A percentile compares a stretch with the other conserved stretches of the same genome.
Conservation (phyloP, 208 protist species). For the Angomonas desouzai region DNA sequence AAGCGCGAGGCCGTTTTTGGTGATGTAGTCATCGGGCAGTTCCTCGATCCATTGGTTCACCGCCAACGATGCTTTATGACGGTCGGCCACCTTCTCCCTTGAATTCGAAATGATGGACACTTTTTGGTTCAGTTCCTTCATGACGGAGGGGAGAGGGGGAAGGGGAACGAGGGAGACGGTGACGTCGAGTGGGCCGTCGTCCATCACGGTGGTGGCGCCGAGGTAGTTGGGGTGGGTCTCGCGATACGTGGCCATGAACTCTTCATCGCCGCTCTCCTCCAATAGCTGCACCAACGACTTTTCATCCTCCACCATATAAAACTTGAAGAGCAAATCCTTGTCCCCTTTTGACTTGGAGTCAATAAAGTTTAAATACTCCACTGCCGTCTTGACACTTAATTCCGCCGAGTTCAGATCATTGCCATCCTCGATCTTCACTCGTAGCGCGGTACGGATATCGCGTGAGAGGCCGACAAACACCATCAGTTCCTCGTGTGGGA, state of each 20-base stretch:
- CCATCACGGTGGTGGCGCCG: not conserved
- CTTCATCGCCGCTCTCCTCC: constrained; percentile 19
- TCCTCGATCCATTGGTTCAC: constrained; percentile 50
- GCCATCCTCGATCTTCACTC: constrained; percentile 87
- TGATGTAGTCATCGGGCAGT: constrained; percentile 29
- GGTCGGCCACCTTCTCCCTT: constrained; percentile 21
- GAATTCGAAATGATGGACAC: constrained; percentile 16
- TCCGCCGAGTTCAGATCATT: constrained; percentile 80
- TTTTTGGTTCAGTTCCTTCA: constrained; percentile 23
- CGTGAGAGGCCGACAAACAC: constrained; percentile 61
- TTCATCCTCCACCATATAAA: constrained; percentile 86
- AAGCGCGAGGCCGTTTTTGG: constrained; percentile 18
- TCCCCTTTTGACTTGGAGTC: constrained; percentile 35
- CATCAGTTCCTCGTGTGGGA: constrained; percentile 59
- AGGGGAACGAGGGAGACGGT: constrained; percentile 21
- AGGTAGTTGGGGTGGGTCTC: constrained; percentile 8
- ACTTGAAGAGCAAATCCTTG: constrained; percentile 49
- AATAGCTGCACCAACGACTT: constrained; percentile 50
- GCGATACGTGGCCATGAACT: constrained; percentile 14
- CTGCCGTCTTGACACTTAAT: constrained; percentile 40
- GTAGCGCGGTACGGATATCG: constrained; percentile 57
- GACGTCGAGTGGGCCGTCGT: constrained; percentile 8
- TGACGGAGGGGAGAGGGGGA: constrained; percentile 21
- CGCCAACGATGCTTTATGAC: constrained; percentile 47
- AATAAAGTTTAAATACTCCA: constrained; percentile 86